Evolutionary conservation across 1,284 basidiomycete genomes (phyloP).

Genomic region (Ganoderma boninense): DNA sequence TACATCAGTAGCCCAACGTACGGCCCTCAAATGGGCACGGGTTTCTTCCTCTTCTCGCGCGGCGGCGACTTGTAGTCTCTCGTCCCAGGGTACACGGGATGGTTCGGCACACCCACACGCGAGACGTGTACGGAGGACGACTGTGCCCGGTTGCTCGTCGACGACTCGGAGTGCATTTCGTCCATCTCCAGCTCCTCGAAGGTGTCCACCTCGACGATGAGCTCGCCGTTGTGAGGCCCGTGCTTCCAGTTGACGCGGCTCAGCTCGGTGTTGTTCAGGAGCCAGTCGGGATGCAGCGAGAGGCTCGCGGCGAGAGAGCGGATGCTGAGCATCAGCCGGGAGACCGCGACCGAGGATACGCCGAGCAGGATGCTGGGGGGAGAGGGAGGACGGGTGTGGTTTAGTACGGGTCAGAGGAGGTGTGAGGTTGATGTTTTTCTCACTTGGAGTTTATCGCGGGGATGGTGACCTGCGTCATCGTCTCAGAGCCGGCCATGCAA

Average conservation of each 20-base stretch:
- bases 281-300: constrained; percentile 37
- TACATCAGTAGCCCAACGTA: no score
- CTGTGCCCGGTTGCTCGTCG: constrained; percentile 2
- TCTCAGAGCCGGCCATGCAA: not conserved
- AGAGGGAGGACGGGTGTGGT: not conserved
- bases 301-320: constrained; percentile 41
- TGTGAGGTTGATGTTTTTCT: not conserved
- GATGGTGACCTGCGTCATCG: constrained; percentile 27
- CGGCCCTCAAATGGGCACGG: constrained; percentile 13
- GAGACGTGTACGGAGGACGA: constrained; percentile 24
- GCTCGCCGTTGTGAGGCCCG: constrained; percentile 34
- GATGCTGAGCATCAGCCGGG: constrained; percentile 43
- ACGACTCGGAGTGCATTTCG: constrained; percentile 18
- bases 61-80: constrained; percentile 28
- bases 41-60: constrained; percentile 15
- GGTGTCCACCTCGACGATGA: constrained; percentile 39
- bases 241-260: constrained; percentile 39
- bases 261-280: constrained; percentile 44
- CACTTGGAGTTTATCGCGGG: constrained; percentile 39
- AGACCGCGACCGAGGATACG: constrained; percentile 39
- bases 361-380: constrained; percentile 35
- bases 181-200: constrained; percentile 29
- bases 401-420: no score
- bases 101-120: constrained; percentile 32
- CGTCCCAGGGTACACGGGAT: constrained; percentile 28